These are phyloP conservation scores for Myxozyma udenii DNA, from an alignment of 805 yeast genomes.

Conservation along the genomic window DNA sequence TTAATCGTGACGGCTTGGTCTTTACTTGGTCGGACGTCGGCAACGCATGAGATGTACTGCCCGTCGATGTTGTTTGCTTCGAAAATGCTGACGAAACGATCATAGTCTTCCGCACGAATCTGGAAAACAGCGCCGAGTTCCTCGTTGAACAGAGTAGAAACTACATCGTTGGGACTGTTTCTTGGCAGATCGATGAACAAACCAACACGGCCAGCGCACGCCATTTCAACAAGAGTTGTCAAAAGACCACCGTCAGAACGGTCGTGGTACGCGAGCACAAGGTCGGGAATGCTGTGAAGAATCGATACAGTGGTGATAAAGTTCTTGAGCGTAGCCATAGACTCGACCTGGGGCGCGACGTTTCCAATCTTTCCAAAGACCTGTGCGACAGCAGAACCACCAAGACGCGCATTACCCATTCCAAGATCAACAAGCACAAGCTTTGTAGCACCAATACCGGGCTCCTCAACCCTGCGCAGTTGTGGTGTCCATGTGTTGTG, in stretches of 20 bases:
- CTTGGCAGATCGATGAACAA: constrained; percentile 48
- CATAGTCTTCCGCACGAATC: constrained; percentile 53
- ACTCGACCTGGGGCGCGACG: constrained; percentile 77
- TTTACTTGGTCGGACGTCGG: constrained; percentile 50
- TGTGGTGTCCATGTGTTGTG: constrained; percentile 95
- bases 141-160: constrained; percentile 75
- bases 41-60: constrained; percentile 59
- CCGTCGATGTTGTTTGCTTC: constrained; percentile 56
- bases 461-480: constrained; percentile 49
- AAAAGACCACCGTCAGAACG: constrained; percentile 95
- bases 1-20: constrained; percentile 42
- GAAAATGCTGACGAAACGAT: constrained; percentile 55
- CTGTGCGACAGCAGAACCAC: constrained; percentile 94
- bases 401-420: constrained; percentile 56
- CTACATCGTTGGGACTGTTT: constrained; percentile 44
- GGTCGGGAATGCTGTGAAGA: constrained; percentile 61
- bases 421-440: constrained; percentile 81
- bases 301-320: constrained; percentile 66
- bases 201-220: constrained; percentile 92
- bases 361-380: constrained; percentile 86
- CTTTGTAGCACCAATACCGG: constrained; percentile 42
- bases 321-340: constrained; percentile 57
- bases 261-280: constrained; percentile 88
- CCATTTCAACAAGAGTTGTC: constrained; percentile 87
- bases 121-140: constrained; percentile 98